Evolutionary conservation across 805 yeast species (phyloP).

Genomic region (Ogataea nakhonphanomensis): DNA sequence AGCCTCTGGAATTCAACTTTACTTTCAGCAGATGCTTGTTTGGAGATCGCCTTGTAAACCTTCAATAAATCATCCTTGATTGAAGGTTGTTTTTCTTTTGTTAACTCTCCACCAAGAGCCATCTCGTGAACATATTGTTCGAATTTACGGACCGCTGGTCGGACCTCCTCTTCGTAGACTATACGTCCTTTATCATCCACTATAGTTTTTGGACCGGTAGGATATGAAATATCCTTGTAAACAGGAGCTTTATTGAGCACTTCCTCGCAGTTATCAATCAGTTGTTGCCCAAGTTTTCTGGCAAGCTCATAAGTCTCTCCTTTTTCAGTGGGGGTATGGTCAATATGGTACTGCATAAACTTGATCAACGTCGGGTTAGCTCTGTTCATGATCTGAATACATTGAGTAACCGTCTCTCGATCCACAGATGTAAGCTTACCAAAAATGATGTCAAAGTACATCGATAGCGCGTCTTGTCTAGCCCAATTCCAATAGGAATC

Average conservation of each 20-base stretch:
- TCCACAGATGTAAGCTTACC: constrained; percentile 89
- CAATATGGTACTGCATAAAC: constrained; percentile 93
- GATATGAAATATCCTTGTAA: constrained; percentile 89
- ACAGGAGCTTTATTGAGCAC: constrained; percentile 79
- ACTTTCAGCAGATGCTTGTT: constrained; percentile 67
- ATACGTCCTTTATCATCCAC: constrained; percentile 88
- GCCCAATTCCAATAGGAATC: constrained; percentile 99
- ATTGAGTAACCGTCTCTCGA: constrained; percentile 93
- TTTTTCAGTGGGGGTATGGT: constrained; percentile 76
- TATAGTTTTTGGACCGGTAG: constrained; percentile 91
- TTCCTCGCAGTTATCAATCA: constrained; percentile 93
- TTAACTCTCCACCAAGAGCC: constrained; percentile 91
- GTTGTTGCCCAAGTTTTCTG: constrained; percentile 83
- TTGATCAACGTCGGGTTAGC: constrained; percentile 90
- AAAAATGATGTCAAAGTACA: constrained; percentile 94
- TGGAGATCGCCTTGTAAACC: constrained; percentile 76
- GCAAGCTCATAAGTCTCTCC: constrained; percentile 94
- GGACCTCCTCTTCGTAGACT: constrained; percentile 76
- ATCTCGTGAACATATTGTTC: constrained; percentile 94
- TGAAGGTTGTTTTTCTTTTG: constrained; percentile 66
- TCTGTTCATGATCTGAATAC: constrained; percentile 97
- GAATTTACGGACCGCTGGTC: constrained; percentile 88
- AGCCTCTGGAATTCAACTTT: constrained; percentile 68
- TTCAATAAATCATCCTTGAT: constrained; percentile 81
- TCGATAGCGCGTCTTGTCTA: constrained; percentile 89